Evolutionary conservation across 192 early-diverging fungal genomes (phyloP), one percentile per base, ranked within the genome.

Genomic region (Dissophora ornata): DNA sequence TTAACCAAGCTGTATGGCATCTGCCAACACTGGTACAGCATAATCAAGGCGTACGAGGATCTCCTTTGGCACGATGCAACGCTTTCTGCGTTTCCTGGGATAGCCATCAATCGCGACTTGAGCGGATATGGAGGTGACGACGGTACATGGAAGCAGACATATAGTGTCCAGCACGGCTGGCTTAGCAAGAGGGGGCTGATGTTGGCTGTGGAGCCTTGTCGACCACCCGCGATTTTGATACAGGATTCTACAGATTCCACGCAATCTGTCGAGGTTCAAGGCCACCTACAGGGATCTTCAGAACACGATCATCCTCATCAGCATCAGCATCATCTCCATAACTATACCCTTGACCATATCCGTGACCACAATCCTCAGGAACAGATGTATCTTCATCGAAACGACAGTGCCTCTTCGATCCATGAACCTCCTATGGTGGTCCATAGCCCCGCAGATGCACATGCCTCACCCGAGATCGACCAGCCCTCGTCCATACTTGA

Each of bases 51-150:
- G 11, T 67, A 55, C 10, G 51, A 67, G 33, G 25, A 32, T 11
- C 7, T 41, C 0, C 55, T 75, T 29, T 75, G 71, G 71, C 50
- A 16, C 9, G 40, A 13, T 1, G 71, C 71, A 3, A 57, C 61
- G 0, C 19, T 67, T 1, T 53, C 49, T 8, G 40, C 19, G 2
- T 73, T 73, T 22, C 70, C 70, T 11, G 15, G 15, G 0, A 10
- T 15, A 28, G 3, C 8, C 29, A 46, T 61, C 12, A 11, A 19
- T 6, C 1, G 26, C 11, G 11, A n/a, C 11, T 30, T 8, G 6
- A 29, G 33, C 1, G 26, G 12, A 3, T 8, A 5, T 28, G 22
- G 3, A 19, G 34, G 15, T 33, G 18, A 0, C 47, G 19, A 3
- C 12, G 9, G 6, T 36, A 64, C 36, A n/a, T 74, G 70, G 70